These are phyloP conservation scores for Lithohypha guttulata DNA, from an alignment of 2,329 filamentous ascomycete species.

Conservation along the genomic window DNA sequence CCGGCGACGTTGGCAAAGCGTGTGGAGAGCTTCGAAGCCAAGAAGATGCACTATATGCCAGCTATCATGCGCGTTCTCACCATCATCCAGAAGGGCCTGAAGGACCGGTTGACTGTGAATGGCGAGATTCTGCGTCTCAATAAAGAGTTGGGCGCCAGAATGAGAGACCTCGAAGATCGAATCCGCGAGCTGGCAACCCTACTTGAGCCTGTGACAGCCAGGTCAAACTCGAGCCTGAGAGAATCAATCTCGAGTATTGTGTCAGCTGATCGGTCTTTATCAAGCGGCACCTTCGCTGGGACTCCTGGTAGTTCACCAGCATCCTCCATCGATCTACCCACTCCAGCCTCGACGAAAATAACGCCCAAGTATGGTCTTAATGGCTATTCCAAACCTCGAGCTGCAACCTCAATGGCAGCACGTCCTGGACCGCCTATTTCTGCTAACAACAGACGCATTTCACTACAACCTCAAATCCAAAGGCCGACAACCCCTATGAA, in stretches of 20 bases:
- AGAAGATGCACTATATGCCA: constrained; percentile 86
- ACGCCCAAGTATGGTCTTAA: constrained; percentile 31
- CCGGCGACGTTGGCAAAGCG: constrained; percentile 63
- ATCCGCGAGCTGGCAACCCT: constrained; percentile 66
- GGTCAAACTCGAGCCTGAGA: constrained; percentile 62
- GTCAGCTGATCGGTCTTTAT: constrained; percentile 62
- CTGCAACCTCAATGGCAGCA: constrained; percentile 32
- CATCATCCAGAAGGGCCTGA: constrained; percentile 92
- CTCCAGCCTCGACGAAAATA: constrained; percentile 40
- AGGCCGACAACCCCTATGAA: constrained; percentile 20
- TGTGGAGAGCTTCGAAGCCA: constrained; percentile 86
- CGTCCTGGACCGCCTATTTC: constrained; percentile 20
- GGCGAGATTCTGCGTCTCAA: constrained; percentile 85
- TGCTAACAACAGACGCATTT: constrained; percentile 16
- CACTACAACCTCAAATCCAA: constrained; percentile 15
- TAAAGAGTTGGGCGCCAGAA: constrained; percentile 72
- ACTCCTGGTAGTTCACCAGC: constrained; percentile 63
- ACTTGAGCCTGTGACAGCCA: constrained; percentile 57
- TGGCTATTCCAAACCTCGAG: constrained; percentile 23
- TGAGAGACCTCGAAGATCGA: constrained; percentile 62
- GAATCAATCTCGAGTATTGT: constrained; percentile 91
- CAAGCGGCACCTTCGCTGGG: constrained; percentile 56
- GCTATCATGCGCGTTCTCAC: constrained; percentile 83
- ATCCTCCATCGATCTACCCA: constrained; percentile 50
- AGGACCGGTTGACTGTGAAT: constrained; percentile 90